Percentiles rank a stretch among this genome's conserved stretches.
Conservation (phyloP, 1,139 yeast genomes). For the Taphrina populina region DNA sequence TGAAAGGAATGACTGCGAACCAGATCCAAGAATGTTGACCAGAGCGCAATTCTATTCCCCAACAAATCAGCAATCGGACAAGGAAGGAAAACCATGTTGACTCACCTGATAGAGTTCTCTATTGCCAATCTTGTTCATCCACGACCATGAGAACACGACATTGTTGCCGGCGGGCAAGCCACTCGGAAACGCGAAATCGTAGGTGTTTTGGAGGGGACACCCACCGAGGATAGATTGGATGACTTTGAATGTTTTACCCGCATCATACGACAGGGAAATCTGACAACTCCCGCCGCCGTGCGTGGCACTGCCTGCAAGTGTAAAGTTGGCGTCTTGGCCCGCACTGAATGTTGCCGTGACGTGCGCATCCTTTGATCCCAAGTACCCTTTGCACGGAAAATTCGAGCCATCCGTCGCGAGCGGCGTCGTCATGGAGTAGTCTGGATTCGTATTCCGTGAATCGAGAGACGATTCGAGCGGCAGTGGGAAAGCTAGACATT, state of each 20-base stretch:
- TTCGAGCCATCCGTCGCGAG: conserved; percentile 24
- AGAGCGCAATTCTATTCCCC: conserved; percentile 42
- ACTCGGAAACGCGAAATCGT: conserved; percentile 40
- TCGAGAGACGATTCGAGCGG: conserved; percentile 26
- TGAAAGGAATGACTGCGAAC: conserved; percentile 37
- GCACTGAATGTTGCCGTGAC: conserved; percentile 40
- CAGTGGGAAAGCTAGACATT: conserved; percentile 11
- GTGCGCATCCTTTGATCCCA: conserved; percentile 37
- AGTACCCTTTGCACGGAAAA: conserved; percentile 43
- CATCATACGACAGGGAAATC: conserved; percentile 42
- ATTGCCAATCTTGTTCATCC: conserved; percentile 42
- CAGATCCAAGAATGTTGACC: conserved; percentile 40
- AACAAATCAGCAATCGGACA: neutral
- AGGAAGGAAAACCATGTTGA: neutral
- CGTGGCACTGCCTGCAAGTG: conserved; percentile 40
- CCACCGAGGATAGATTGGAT: conserved; percentile 43
- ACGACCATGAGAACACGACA: conserved; percentile 42
- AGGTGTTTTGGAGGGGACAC: conserved; percentile 41
- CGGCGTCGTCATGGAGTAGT: conserved; percentile 32
- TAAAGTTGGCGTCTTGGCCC: conserved; percentile 39
- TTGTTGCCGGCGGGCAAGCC: conserved; percentile 41
- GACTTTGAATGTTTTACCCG: conserved; percentile 41
- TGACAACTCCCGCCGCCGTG: conserved; percentile 44
- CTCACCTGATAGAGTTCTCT: conserved; percentile 40
- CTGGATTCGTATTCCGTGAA: conserved; percentile 16